Evolutionary conservation across 371 early-diverging fungal genomes (phyloP).

Genomic region (Polyrhizophydium stewartii): DNA sequence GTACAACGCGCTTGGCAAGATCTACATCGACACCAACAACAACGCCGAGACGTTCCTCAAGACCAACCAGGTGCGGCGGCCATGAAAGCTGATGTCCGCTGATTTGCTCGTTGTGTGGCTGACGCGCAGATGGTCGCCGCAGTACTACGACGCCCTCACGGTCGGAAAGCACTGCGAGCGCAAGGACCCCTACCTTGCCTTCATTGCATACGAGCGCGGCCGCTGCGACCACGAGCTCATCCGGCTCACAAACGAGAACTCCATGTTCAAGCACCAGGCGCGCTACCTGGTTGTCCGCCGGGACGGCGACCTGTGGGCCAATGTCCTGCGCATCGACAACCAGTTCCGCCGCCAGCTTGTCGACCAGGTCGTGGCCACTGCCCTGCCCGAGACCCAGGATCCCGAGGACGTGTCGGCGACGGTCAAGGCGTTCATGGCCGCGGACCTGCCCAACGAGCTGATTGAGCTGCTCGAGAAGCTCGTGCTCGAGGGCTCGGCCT

Average conservation of each 20-base stretch:
- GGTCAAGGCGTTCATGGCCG: constrained; percentile 97
- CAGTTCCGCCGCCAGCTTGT: constrained; percentile 82
- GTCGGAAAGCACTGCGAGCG: constrained; percentile 98
- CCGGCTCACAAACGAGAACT: constrained; percentile 90
- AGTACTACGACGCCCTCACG: constrained; percentile 79
- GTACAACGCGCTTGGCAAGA: constrained; percentile 96
- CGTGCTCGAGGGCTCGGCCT: constrained; percentile 83
- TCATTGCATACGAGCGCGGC: constrained; percentile 91
- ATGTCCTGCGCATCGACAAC: constrained; percentile 74
- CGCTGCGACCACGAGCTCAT: constrained; percentile 92
- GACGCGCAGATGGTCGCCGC: constrained; percentile 5
- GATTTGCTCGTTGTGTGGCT: background rate
- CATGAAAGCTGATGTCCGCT: background rate
- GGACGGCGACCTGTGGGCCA: constrained; percentile 79
- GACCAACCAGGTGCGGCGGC: constrained; percentile 63
- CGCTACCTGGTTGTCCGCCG: constrained; percentile 91
- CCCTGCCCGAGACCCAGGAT: constrained; percentile 91
- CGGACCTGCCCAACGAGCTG: constrained; percentile 90
- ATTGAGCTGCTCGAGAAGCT: constrained; percentile 96
- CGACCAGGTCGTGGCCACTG: constrained; percentile 88
- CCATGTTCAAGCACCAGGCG: constrained; percentile 98
- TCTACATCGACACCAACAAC: constrained; percentile 98
- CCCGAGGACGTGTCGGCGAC: constrained; percentile 95
- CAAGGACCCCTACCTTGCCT: constrained; percentile 95
- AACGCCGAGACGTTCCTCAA: constrained; percentile 94